Evolutionary conservation across 257 asterid genomes (phyloP).

Genomic region (Echites panduratus): DNA sequence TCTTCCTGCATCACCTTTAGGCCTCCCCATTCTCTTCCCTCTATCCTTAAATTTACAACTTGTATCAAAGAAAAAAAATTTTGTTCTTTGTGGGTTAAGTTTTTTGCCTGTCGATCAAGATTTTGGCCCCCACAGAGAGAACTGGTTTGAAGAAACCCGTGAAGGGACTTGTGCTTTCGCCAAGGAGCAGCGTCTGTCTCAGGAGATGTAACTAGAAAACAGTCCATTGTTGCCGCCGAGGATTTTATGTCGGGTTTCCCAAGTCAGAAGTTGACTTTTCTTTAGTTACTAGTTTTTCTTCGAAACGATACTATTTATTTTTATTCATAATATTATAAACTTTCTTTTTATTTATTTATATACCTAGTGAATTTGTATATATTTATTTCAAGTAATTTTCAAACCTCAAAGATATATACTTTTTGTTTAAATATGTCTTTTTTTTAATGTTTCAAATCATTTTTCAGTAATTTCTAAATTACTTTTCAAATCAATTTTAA

Average conservation of each 20-base stretch:
- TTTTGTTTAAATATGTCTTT: too few species aligned
- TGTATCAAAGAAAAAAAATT: neutral
- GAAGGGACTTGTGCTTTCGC: neutral
- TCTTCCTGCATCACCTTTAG: slow-evolving; percentile 93
- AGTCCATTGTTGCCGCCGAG: neutral
- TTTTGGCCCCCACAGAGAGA: neutral
- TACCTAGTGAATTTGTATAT: too few species aligned
- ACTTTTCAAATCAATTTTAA: too few species aligned
- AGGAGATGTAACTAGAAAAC: too few species aligned
- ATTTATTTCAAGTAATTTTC: too few species aligned
- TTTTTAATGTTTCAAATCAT: too few species aligned
- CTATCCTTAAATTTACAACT: neutral
- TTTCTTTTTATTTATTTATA: too few species aligned
- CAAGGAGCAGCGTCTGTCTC: neutral
- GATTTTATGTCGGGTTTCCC: neutral
- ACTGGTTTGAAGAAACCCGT: neutral
- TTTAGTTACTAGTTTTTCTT: neutral
- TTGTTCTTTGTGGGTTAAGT: neutral
- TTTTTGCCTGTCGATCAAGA: neutral
- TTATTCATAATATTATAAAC: too few species aligned
- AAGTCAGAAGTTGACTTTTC: neutral
- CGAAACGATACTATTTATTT: too few species aligned
- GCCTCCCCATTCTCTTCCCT: slow-evolving; percentile 57
- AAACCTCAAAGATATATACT: too few species aligned
- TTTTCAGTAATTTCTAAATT: too few species aligned